Base-by-base conservation (phyloP, 139 green algal species). In the Chlorella vulgaris region DNA sequence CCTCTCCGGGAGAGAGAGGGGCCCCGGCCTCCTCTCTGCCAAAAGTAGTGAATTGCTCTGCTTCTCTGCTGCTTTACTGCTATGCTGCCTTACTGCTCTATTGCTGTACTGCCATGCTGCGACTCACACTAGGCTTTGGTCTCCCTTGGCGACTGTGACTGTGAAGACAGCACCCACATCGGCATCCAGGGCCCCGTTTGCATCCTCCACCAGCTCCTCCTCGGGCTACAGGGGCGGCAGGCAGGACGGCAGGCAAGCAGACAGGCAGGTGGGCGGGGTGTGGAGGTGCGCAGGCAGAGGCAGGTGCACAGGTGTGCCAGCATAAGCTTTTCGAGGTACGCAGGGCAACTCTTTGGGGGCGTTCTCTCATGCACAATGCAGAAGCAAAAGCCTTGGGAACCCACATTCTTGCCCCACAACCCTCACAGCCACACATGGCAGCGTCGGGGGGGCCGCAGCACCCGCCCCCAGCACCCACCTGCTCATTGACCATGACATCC, bases 401-500 rank as follows among this genome's bases (percentile, higher is more conserved):
- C n/a, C n/a, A n/a, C n/a, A n/a, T n/a, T n/a, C n/a, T n/a, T n/a
- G n/a, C n/a, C 10, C 31, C 4, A 47, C 63, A 70, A 10, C 63
- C 40, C 63, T 2, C 55, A 65, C 18, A 15, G 22, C 55, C 55
- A 38, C 26, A 33, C 26, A 10, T 35, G 26, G 10, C 26, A 38
- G 60, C n/a, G 18, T 10, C 60, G 19, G n/a, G n/a, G 21, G n/a
- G 60, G 21, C 15, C 1, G 60, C 55, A 28, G 21, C 55, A 65
- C 55, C 55, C 15, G n/a, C 18, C 55, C 55, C 15, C 47, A 58
- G 63, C 69, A 24, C 77, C 13, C 29, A 84, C 69, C 84, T 92
- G 87, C 5, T 69, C 35, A 47, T 93, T 83, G 1, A 94, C 71
- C 76, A 90, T 86, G 10, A 96, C 83, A n/a, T 92, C 89, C 1